These are phyloP conservation scores for Didymella pomorum DNA, from an alignment of 2,329 filamentous ascomycete species.

Conservation along the genomic window DNA sequence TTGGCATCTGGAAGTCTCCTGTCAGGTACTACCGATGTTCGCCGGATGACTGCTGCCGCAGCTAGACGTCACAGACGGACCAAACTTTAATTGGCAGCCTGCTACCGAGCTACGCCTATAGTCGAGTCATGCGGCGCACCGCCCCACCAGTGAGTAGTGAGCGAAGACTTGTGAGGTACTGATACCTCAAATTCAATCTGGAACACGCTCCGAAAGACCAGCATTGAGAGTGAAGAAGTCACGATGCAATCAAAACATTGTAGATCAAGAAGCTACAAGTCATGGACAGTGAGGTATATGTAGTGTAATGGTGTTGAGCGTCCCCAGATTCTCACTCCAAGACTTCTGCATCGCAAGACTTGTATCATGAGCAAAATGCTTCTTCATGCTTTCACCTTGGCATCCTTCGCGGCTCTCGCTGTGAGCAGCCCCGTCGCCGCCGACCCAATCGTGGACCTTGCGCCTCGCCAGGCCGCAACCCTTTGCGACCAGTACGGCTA, in stretches of 20 bases:
- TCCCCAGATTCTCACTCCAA: not conserved
- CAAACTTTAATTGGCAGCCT: not conserved
- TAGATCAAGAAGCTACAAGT: not conserved
- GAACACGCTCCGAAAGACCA: not conserved
- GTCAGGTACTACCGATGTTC: constrained; percentile 1
- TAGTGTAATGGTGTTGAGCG: not conserved
- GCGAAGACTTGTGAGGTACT: not conserved
- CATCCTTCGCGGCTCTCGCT: constrained; percentile 6
- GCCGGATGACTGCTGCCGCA: constrained; percentile 1
- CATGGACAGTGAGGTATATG: not conserved
- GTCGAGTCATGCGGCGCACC: constrained; percentile 11
- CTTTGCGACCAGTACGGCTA: constrained; percentile 34
- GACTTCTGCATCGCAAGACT: not conserved
- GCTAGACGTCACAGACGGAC: not conserved
- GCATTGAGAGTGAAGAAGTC: not conserved
- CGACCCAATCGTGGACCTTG: not conserved
- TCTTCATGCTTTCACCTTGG: constrained; percentile 5
- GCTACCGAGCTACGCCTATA: constrained; percentile 3
- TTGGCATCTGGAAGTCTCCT: not conserved
- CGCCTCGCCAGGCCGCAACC: constrained; percentile 18
- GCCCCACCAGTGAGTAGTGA: not conserved
- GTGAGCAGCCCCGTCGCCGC: constrained; percentile 6
- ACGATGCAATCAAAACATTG: not conserved
- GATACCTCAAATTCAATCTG: not conserved
- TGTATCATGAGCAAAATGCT: constrained; percentile 9